Evolutionary conservation across 768 basidiomycete species (phyloP).

Genomic region (button mushroom (Agaricus bisporus)): DNA sequence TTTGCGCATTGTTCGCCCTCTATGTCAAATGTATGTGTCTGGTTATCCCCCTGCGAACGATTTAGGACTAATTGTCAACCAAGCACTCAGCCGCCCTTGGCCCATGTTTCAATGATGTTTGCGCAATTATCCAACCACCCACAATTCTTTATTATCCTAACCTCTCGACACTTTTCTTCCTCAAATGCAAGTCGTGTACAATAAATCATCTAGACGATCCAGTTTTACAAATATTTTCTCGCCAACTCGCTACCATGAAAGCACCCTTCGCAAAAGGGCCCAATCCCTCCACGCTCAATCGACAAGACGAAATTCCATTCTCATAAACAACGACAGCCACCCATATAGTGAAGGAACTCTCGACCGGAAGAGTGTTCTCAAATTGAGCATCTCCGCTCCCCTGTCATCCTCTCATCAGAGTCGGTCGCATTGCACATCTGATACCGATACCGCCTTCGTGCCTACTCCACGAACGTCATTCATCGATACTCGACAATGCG

Average conservation of each 20-base stretch:
- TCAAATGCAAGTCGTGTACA: background rate
- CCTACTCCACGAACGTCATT: background rate
- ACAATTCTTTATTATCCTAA: background rate
- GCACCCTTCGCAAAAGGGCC: background rate
- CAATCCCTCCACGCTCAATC: slow-evolving; percentile 4
- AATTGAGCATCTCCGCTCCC: slow-evolving; percentile 7
- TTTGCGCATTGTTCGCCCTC: background rate
- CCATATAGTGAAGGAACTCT: background rate
- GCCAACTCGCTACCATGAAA: background rate
- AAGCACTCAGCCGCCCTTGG: background rate
- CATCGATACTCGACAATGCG: background rate
- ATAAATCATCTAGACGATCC: background rate
- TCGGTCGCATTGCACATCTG: background rate
- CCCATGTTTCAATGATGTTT: background rate
- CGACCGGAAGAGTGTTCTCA: slow-evolving; percentile 2
- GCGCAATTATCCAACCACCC: background rate
- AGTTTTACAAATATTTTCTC: background rate
- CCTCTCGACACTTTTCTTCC: background rate
- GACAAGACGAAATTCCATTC: background rate
- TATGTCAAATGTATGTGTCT: background rate
- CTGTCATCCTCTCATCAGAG: background rate
- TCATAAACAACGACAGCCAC: background rate
- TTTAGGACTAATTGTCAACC: background rate
- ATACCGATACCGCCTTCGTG: background rate
- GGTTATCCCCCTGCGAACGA: background rate